These are phyloP conservation scores for Camelina sativa DNA, from an alignment of 345 rosid species.

Conservation along the genomic window DNA sequence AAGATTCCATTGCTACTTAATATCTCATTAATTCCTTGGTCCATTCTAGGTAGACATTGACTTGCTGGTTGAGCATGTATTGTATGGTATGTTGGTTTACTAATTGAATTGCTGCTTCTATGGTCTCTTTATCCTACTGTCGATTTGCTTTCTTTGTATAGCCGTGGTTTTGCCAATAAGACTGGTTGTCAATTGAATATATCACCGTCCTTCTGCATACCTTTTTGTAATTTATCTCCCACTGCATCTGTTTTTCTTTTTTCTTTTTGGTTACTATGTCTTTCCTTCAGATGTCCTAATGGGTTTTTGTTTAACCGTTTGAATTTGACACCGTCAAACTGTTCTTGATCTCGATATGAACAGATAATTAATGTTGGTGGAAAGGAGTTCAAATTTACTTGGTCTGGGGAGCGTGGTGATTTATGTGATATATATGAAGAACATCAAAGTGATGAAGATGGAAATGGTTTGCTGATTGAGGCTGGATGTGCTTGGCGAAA, in stretches of 20 bases:
- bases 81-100: conserved; percentile 19
- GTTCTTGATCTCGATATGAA: conserved; percentile 10
- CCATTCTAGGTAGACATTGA: conserved; percentile 17
- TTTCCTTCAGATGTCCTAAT: neutral
- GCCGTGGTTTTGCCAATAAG: neutral
- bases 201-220: neutral
- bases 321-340: conserved; percentile 5
- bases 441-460: conserved; percentile 73
- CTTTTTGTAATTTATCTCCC: neutral
- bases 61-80: conserved; percentile 29
- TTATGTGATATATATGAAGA: conserved; percentile 94
- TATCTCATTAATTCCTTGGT: conserved; percentile 22
- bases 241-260: conserved; percentile 17
- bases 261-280: neutral
- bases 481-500: conserved; percentile 97
- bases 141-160: conserved; percentile 5
- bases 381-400: conserved; percentile 89
- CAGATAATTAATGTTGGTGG: conserved; percentile 95
- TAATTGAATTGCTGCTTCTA: conserved; percentile 23
- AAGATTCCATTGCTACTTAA: conserved; percentile 12
- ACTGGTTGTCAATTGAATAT: conserved; percentile 20
- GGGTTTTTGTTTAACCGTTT: neutral
- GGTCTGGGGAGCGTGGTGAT: conserved; percentile 85
- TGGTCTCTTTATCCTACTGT: conserved; percentile 16
- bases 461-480: conserved; percentile 86